Conservation (phyloP, 2,329 filamentous ascomycete genomes). For the Colletotrichum sp. region DNA sequence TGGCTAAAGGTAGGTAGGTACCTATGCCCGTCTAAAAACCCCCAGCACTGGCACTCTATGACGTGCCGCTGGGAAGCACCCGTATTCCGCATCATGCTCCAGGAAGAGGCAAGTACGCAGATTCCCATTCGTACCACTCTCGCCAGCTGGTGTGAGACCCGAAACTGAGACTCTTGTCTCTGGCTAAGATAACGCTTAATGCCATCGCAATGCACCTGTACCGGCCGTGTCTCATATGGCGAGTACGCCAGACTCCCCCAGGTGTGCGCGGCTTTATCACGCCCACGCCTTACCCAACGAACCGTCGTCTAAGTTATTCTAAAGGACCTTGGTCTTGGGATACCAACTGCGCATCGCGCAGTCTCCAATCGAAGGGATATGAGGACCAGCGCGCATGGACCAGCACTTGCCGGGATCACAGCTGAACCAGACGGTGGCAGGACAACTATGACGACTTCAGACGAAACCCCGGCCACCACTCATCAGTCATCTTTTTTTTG, state of each 20-base stretch:
- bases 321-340: background rate
- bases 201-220: background rate
- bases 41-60: conserved; percentile 9
- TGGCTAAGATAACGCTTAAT: background rate
- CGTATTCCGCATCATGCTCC: background rate
- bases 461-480: background rate
- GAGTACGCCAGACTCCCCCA: background rate
- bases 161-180: background rate
- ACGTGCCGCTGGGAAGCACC: conserved; percentile 5
- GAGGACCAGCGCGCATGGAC: background rate
- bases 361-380: background rate
- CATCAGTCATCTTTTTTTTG: background rate
- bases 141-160: background rate
- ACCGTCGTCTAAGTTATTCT: background rate
- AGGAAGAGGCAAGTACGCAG: background rate
- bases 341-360: background rate
- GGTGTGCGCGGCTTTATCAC: background rate
- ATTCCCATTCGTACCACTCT: background rate
- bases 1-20: background rate
- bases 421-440: background rate
- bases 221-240: background rate
- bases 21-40: conserved; percentile 7
- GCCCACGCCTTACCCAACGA: background rate
- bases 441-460: background rate
- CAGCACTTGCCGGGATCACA: background rate